Base-by-base conservation (phyloP, 768 basidiomycete species). In the Tubosaeta sp. region DNA sequence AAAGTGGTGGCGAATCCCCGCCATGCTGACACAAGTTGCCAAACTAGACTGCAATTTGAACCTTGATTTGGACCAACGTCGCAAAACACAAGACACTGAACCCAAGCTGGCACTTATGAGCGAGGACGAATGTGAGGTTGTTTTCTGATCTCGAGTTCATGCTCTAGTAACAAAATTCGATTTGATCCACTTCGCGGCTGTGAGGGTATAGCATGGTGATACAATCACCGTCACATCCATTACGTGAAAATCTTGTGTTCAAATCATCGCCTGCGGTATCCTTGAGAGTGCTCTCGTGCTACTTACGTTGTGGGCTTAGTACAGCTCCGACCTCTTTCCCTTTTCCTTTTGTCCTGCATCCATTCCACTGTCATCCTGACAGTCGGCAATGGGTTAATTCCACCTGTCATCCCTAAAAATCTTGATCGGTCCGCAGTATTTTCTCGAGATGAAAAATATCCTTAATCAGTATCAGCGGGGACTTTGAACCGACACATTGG, bases 191-290 rank as follows among this genome's bases (percentile, higher is more conserved):
- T n/a, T 39, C 35, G 11, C 40, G 30, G 35, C 12, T 31, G 41
- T 45, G 46, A 48, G 45, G 19, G 13, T 25, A 45, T 40, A 34
- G 40, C 57, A 54, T 43, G 34, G 47, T 56, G 53, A 46, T 54
- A 30, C 21, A 25, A 34, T 32, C 19, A 35, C 19, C 25, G n/a
- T 46, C 50, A 51, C 32, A 31, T 18, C 29, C 39, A 51, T 59
- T 55, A 62, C 53, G 55, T 62, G 49, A 45, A 51, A 45, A 51
- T 46, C 36, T 34, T 46, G 40, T n/a, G 30, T 51, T 41, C 34
- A 39, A 31, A 22, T 7, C 13, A n/a, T 43, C 42, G 14, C 42
- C n/a, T 27, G 24, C 12, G n/a, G 16, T 18, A 43, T n/a, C 50
- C 11, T 36, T 31, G 21, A 24, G 25, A 32, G 16, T 42, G 29